Evolutionary conservation across 768 basidiomycete species (phyloP).

Genomic region (Boletus rubropictus): DNA sequence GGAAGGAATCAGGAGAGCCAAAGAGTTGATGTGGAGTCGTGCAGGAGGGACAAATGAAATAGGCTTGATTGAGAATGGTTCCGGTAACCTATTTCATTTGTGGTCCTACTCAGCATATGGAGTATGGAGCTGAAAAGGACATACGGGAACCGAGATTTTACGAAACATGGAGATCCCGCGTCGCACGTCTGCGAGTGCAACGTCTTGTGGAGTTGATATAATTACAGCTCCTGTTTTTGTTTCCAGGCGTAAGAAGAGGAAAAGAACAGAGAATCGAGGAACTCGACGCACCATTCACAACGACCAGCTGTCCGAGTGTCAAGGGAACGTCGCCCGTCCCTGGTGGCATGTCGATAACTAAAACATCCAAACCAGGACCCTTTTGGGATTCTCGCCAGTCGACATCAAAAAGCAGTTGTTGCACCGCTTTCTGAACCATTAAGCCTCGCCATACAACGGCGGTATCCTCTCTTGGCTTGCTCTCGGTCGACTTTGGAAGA

Average conservation of each 20-base stretch:
- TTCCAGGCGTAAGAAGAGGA: not conserved
- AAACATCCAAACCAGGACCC: conserved; percentile 61
- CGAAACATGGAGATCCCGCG: conserved; percentile 92
- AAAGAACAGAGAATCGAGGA: not conserved
- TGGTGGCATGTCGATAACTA: conserved; percentile 95
- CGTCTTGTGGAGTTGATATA: conserved; percentile 93
- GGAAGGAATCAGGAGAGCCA: conserved; percentile 64
- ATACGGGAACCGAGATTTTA: conserved; percentile 81
- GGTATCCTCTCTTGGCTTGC: conserved; percentile 55
- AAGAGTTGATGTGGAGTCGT: conserved; percentile 57
- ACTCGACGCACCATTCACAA: conserved; percentile 64
- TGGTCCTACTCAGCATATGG: not conserved
- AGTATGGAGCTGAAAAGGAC: conserved; percentile 19
- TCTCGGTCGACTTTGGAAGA: conserved; percentile 50
- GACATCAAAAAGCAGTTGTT: conserved; percentile 92
- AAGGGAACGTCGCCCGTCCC: conserved; percentile 96
- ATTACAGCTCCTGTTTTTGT: conserved; percentile 74
- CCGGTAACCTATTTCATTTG: conserved; percentile 63
- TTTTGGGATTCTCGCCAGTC: conserved; percentile 59
- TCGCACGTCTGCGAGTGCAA: conserved; percentile 84
- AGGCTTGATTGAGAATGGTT: conserved; percentile 81
- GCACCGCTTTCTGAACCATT: conserved; percentile 98
- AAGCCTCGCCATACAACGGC: conserved; percentile 94
- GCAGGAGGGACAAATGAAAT: conserved; percentile 76
- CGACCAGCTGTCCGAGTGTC: conserved; percentile 81